Percentiles rank a stretch among this genome's conserved stretches.
Evolutionary conservation across 108 stramenopile species (phyloP).

Genomic region (Skeletonema costatum): DNA sequence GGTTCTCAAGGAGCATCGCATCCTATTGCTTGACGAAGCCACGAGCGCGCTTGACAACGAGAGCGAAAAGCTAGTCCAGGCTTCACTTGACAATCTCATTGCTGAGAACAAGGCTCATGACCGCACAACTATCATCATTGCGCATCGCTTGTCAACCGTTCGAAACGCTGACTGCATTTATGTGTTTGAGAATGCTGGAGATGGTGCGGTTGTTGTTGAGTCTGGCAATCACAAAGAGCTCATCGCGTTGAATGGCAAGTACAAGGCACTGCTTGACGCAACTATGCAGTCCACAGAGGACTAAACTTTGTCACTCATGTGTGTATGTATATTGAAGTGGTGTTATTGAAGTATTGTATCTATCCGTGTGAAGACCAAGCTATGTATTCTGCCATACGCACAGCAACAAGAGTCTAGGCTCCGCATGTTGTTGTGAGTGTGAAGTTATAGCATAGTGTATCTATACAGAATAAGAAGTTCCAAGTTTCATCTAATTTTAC

Average conservation of each 20-base stretch:
- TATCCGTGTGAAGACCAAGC: too few relatives aligned
- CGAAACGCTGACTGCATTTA: constrained; percentile 77
- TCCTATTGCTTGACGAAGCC: constrained; percentile 55
- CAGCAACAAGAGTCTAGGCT: too few relatives aligned
- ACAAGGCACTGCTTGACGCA: constrained; percentile 25
- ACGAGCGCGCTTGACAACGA: constrained; percentile 54
- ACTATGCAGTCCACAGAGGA: constrained; percentile 11
- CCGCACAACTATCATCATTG: constrained; percentile 53
- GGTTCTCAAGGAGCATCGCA: constrained; percentile 46
- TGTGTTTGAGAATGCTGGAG: constrained; percentile 74
- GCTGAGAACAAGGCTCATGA: constrained; percentile 22
- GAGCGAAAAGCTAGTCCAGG: constrained; percentile 46
- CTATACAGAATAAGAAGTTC: too few relatives aligned
- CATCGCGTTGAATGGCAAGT: constrained; percentile 39
- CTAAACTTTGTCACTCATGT: neutral
- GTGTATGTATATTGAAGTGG: too few relatives aligned
- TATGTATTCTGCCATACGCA: too few relatives aligned
- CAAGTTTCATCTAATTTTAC: too few relatives aligned
- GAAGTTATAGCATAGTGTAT: too few relatives aligned
- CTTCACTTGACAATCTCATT: constrained; percentile 42
- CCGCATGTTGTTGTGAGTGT: too few relatives aligned
- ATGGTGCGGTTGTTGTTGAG: constrained; percentile 70
- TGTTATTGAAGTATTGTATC: too few relatives aligned
- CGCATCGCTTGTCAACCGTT: constrained; percentile 69
- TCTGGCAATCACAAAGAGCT: constrained; percentile 88